Evolutionary conservation across 495 filamentous ascomycete genomes (phyloP).

Genomic region (Penicillium ochrochloron): DNA sequence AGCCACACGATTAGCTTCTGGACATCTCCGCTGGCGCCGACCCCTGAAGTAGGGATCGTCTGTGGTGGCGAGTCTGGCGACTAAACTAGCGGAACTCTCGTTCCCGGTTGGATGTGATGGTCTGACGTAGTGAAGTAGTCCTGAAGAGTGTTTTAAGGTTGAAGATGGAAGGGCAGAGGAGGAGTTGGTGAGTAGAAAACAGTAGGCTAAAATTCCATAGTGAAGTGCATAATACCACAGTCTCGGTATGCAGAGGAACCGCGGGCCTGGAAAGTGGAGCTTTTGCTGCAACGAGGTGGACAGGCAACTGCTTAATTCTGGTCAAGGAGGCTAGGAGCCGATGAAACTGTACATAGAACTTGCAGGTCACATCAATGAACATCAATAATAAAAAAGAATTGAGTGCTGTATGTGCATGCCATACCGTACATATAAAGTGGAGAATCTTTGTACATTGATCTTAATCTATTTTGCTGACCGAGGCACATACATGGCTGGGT

Average conservation of each 20-base stretch:
- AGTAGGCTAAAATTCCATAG: background rate
- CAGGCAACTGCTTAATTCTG: background rate
- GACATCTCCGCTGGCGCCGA: slow-evolving; percentile 5
- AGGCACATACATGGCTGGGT: no score
- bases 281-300: background rate
- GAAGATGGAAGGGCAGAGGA: background rate
- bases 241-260: background rate
- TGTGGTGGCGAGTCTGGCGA: slow-evolving; percentile 3
- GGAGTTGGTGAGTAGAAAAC: background rate
- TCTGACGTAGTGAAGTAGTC: background rate
- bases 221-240: background rate
- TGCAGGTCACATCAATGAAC: background rate
- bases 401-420: no score
- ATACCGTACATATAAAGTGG: no score
- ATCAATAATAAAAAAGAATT: no score
- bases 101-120: background rate
- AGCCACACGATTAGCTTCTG: slow-evolving; percentile 29
- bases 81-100: background rate
- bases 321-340: background rate
- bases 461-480: no score
- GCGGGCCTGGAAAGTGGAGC: background rate
- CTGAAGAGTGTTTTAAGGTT: background rate
- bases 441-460: no score
- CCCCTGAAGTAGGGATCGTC: slow-evolving; percentile 2
- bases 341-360: no score